Conservation (phyloP, 2,329 filamentous ascomycete species). For the Botryotinia globosa region DNA sequence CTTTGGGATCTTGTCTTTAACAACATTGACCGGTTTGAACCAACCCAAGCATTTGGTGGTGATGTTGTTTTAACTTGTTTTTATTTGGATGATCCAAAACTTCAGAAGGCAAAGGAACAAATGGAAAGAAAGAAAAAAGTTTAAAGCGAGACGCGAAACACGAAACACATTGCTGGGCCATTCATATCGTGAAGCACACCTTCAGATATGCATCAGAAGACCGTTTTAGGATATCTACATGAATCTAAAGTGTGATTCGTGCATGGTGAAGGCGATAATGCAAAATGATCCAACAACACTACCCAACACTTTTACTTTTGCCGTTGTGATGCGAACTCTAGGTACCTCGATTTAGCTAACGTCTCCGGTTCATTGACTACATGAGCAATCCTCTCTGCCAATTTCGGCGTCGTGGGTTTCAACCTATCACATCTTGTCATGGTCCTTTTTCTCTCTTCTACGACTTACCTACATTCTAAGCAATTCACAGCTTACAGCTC, state of each 20-base stretch:
- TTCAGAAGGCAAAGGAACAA: not conserved
- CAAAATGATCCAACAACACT: slow-evolving; percentile 11
- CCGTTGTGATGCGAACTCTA: not conserved
- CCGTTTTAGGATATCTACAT: slow-evolving; percentile 2
- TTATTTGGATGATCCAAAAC: not conserved
- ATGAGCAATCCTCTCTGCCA: slow-evolving; percentile 10
- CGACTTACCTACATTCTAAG: not conserved
- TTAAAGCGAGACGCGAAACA: slow-evolving; percentile 27
- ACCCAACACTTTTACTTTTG: slow-evolving; percentile 12
- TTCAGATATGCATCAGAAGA: slow-evolving; percentile 26
- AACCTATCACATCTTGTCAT: slow-evolving; percentile 10
- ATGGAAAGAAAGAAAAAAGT: not conserved
- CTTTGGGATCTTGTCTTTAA: slow-evolving; percentile 24
- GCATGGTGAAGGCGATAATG: slow-evolving; percentile 14
- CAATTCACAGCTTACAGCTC: slow-evolving; percentile 10
- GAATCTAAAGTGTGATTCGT: not conserved
- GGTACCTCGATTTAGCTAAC: slow-evolving; percentile 15
- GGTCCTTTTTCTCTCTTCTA: not conserved
- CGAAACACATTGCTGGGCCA: slow-evolving; percentile 31
- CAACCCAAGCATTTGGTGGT: not conserved
- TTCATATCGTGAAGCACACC: slow-evolving; percentile 29
- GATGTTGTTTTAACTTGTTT: slow-evolving; percentile 1
- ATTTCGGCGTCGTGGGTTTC: slow-evolving; percentile 8
- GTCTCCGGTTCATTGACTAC: slow-evolving; percentile 6
- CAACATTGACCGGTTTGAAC: slow-evolving; percentile 9